phyloP scores from a whole-genome alignment of 164 flowering plant genomes.

The Tetracentron sinense region DNA sequence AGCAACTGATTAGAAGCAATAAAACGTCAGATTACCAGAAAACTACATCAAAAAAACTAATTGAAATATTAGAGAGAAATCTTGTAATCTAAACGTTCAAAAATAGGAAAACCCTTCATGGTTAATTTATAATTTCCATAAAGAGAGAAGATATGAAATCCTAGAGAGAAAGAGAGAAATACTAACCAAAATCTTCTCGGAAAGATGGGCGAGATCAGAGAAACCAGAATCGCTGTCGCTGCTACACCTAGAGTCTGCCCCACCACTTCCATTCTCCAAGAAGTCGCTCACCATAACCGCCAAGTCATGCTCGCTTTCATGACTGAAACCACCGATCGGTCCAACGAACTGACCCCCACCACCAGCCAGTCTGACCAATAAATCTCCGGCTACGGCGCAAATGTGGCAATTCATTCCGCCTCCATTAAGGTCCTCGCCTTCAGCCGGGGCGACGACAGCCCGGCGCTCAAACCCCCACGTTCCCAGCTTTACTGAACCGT shows the following conservation, averaged over 20 bases:
- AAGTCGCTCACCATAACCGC: slow-evolving; percentile 87
- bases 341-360: slow-evolving; percentile 27
- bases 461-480: slow-evolving; percentile 14
- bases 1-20: too few species aligned
- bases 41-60: too few species aligned
- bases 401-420: slow-evolving; percentile 39
- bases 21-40: too few species aligned
- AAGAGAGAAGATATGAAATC: too few species aligned
- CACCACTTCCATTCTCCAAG: slow-evolving; percentile 69
- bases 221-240: slow-evolving; percentile 83
- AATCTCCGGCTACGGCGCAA: slow-evolving; percentile 33
- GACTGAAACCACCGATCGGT: slow-evolving; percentile 52
- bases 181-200: slow-evolving; percentile 61
- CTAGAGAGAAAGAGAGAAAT: slow-evolving; percentile 31
- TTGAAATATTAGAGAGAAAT: too few species aligned
- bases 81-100: too few species aligned
- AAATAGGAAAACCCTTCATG: too few species aligned
- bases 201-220: slow-evolving; percentile 59
- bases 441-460: slow-evolving; percentile 4
- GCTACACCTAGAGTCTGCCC: slow-evolving; percentile 66
- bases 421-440: slow-evolving; percentile 10
- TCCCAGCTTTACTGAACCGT: slow-evolving; percentile 18
- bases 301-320: slow-evolving; percentile 85
- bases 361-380: slow-evolving; percentile 29
- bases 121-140: too few species aligned